Base-by-base conservation (phyloP, 768 basidiomycete species). In the Russula abietina region DNA sequence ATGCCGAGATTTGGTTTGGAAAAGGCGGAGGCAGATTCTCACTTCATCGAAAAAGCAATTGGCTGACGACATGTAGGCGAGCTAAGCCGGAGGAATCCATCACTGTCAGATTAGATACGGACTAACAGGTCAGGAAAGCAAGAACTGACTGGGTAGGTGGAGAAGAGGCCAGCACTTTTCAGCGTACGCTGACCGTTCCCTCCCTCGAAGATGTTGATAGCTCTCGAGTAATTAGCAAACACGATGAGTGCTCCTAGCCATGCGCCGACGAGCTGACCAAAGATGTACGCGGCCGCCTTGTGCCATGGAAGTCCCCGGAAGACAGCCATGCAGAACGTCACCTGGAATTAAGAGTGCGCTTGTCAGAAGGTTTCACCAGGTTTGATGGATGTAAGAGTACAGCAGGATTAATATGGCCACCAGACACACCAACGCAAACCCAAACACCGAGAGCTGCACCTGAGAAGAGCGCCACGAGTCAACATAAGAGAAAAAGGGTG, bases 241-340 rank as follows among this genome's bases (percentile, higher is more conserved):
- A 83, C 72, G 51, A 84, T 70, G 4, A 79, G 81, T 22, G 80
- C 81, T 19, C 85, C 87, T 50, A 82, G 77, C 36, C 86, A 67
- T 2, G 74, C 86, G 32, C 87, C 88, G 57, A 87, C 70, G 17
- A 86, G 59, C 70, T 89, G 88, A 1, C 84, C 80, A 54, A 83
- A 68, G 45, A 88, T 81, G 70, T 84, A 91, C 22, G 67, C 78
- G 1, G 89, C 89, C 0, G 90, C 90, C 71, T 92, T 92, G 67
- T 78, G 79, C 86, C 88, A 88, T 0, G 90, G 87, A 73, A 93
- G 92, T 48, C 79, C 79, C 65, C 90, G 83, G 72, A 84, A 84
- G 3, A 82, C 77, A 4, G 87, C 88, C 52, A 91, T 69, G 11
- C 83, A 78, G 51, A 93, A 73, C 16, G 90, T 93, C 38, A 91